Evolutionary conservation across 352 stramenopile species (phyloP).

Genomic region (Halophytophthora polymorphica): DNA sequence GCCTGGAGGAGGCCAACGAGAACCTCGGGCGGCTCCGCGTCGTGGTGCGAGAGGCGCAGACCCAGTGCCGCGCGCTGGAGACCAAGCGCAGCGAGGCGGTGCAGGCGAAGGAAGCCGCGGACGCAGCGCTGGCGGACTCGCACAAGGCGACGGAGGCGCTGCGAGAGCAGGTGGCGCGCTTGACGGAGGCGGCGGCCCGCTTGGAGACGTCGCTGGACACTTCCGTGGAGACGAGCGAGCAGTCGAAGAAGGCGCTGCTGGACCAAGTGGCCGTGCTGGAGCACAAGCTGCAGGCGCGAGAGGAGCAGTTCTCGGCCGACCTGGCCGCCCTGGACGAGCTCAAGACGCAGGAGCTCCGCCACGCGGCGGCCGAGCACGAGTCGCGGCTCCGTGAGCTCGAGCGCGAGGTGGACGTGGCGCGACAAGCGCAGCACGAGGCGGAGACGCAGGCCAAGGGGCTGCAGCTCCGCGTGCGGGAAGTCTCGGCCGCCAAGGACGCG

Average conservation of each 20-base stretch:
- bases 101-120: constrained; percentile 14
- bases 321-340: constrained; percentile 18
- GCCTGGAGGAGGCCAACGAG: constrained; percentile 67
- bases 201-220: constrained; percentile 30
- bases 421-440: constrained; percentile 5
- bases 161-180: constrained; percentile 12
- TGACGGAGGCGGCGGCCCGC: constrained; percentile 18
- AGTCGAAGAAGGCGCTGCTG: constrained; percentile 31
- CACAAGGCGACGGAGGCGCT: constrained; percentile 23
- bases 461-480: constrained; percentile 11
- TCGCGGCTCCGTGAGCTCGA: constrained; percentile 24
- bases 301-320: constrained; percentile 24
- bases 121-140: constrained; percentile 2
- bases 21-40: constrained; percentile 57
- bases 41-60: constrained; percentile 43
- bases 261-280: constrained; percentile 25
- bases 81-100: constrained; percentile 23
- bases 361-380: constrained; percentile 29
- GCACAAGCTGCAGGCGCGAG: constrained; percentile 22
- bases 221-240: constrained; percentile 27
- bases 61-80: constrained; percentile 28
- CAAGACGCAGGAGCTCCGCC: constrained; percentile 19
- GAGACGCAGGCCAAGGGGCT: constrained; percentile 16
- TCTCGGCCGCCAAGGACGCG: constrained; percentile 24
- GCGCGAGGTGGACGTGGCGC: constrained; percentile 16